These are phyloP conservation scores for Mangifera indica DNA, from an alignment of 345 rosid genomes.

Conservation along the genomic window DNA sequence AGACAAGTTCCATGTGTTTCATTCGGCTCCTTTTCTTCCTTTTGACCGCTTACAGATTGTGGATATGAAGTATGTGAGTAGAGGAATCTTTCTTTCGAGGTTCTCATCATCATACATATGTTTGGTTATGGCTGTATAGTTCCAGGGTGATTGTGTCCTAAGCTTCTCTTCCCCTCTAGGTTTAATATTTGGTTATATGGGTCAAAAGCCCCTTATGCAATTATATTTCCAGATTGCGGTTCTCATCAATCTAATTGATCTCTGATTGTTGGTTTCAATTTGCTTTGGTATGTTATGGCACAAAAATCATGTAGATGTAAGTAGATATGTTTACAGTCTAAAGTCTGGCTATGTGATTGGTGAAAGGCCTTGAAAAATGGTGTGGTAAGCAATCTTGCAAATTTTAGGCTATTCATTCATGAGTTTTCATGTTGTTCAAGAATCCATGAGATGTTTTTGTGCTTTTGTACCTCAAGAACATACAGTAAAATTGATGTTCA, in stretches of 20 bases:
- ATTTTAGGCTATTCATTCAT: background rate
- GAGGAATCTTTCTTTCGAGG: constrained; percentile 25
- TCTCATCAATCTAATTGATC: constrained; percentile 10
- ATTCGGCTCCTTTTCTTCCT: background rate
- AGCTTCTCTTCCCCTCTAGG: constrained; percentile 4
- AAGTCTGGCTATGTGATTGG: background rate
- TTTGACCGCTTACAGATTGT: constrained; percentile 11
- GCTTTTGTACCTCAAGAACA: background rate
- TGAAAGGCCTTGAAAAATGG: background rate
- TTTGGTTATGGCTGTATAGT: constrained; percentile 34
- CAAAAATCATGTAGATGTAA: background rate
- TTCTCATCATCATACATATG: constrained; percentile 21
- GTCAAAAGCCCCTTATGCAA: constrained; percentile 22
- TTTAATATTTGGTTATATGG: constrained; percentile 19
- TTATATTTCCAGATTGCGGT: constrained; percentile 17
- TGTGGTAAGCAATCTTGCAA: background rate
- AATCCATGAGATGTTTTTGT: background rate
- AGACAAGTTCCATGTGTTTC: constrained; percentile 13
- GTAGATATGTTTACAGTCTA: background rate
- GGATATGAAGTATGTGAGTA: constrained; percentile 32
- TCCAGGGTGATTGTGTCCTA: constrained; percentile 28
- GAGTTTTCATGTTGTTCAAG: background rate
- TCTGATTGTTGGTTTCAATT: constrained; percentile 4
- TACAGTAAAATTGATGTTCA: background rate
- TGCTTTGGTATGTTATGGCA: background rate